These are phyloP conservation scores for Hypoxylon trugodes DNA, from an alignment of 495 filamentous ascomycete species.

Conservation along the genomic window DNA sequence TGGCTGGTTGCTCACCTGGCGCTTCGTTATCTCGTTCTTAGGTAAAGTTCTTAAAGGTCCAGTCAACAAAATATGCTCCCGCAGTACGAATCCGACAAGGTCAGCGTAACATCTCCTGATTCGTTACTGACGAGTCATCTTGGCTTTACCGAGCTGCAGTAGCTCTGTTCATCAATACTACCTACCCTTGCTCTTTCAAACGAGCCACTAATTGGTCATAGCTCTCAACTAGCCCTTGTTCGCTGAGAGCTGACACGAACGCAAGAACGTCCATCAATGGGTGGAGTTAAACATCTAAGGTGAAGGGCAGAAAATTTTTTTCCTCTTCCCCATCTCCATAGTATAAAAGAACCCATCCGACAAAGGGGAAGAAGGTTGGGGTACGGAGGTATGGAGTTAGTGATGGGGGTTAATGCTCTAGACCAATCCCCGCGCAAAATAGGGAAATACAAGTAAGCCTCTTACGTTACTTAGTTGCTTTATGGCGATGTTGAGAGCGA, in stretches of 20 bases:
- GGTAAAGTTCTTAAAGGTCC: background rate
- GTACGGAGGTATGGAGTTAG: conserved; percentile 36
- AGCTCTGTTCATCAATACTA: conserved; percentile 14
- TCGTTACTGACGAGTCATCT: conserved; percentile 27
- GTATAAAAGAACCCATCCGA: background rate
- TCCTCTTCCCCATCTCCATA: conserved; percentile 16
- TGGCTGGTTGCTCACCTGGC: conserved; percentile 17
- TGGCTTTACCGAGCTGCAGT: conserved; percentile 33
- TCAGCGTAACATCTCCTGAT: conserved; percentile 21
- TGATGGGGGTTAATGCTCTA: conserved; percentile 19
- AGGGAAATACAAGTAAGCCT: conserved; percentile 12
- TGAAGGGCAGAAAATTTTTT: conserved; percentile 15
- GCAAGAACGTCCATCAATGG: conserved; percentile 6
- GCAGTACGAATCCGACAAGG: conserved; percentile 21
- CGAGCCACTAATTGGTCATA: conserved; percentile 18
- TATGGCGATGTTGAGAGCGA: conserved; percentile 17
- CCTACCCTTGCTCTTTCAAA: conserved; percentile 17
- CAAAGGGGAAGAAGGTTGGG: conserved; percentile 19
- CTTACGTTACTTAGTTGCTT: conserved; percentile 28
- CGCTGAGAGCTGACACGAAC: conserved; percentile 13
- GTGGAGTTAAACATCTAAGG: no score
- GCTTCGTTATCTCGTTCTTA: conserved; percentile 34
- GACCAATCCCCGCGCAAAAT: background rate
- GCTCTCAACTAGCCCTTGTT: conserved; percentile 18
- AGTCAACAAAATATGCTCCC: conserved; percentile 9